These are phyloP conservation scores for Talaromyces amestolkiae DNA, from an alignment of 2,329 filamentous ascomycete genomes.

Conservation along the genomic window DNA sequence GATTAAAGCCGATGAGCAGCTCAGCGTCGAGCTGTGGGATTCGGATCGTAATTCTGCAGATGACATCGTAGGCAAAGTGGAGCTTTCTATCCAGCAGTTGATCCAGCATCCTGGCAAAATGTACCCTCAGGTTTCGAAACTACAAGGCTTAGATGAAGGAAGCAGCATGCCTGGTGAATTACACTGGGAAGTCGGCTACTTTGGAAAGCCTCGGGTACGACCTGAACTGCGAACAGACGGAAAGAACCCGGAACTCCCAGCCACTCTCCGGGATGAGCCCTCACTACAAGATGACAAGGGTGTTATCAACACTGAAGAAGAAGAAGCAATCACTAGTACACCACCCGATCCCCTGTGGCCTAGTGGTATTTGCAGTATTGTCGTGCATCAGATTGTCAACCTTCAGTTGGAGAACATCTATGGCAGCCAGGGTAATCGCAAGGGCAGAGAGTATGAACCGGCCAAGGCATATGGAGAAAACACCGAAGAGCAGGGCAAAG, in stretches of 20 bases:
- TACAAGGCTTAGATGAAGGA: constrained; percentile 77
- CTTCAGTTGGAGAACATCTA: constrained; percentile 89
- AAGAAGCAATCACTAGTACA: constrained; percentile 83
- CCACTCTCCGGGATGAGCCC: constrained; percentile 68
- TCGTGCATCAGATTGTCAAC: constrained; percentile 93
- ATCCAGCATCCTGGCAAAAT: constrained; percentile 91
- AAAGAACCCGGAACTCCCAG: constrained; percentile 73
- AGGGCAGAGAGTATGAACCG: constrained; percentile 83
- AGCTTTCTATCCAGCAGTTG: constrained; percentile 89
- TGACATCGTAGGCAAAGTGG: constrained; percentile 91
- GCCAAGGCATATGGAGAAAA: constrained; percentile 80
- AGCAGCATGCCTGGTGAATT: constrained; percentile 89
- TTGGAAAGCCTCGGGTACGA: constrained; percentile 84
- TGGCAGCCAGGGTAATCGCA: constrained; percentile 75
- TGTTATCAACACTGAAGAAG: constrained; percentile 65
- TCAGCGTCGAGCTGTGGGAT: constrained; percentile 94
- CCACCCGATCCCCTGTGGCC: constrained; percentile 97
- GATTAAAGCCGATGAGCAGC: constrained; percentile 88
- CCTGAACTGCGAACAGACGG: constrained; percentile 82
- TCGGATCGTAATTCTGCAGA: constrained; percentile 89
- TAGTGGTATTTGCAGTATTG: constrained; percentile 78
- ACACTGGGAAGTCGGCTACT: constrained; percentile 95
- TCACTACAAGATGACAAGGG: constrained; percentile 89
- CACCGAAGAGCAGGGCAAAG: constrained; percentile 76
- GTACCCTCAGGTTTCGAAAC: constrained; percentile 82